Evolutionary conservation across 371 early-diverging fungal species (phyloP), one percentile per base, ranked within the genome.

Genomic region (Mortierella sp.): DNA sequence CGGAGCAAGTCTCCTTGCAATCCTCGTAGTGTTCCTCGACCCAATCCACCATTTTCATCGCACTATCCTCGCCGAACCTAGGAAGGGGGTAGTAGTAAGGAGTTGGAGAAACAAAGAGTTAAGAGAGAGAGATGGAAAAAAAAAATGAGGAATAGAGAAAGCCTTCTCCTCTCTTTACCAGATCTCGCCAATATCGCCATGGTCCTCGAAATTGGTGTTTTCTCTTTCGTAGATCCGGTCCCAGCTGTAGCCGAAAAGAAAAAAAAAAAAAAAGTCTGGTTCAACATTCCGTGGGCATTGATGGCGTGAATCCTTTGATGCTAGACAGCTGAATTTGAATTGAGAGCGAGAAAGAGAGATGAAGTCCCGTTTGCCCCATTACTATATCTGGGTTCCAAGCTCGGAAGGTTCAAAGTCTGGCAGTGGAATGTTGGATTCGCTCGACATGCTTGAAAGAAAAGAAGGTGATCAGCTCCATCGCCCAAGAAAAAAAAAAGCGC

Each of bases 141-240:
- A 14, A n/a, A 26, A 44, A 55, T 7, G 0, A 23, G 21, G 30
- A 30, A 21, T n/a, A 30, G 46, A 7, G 12, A 51, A 47, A 9
- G 15, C 14, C 37, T 59, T 19, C 59, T n/a, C n/a, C 55, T 30
- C 50, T 12, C 18, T 66, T 14, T 80, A 90, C 95, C 95, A 95
- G 25, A 94, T 84, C 77, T 96, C 96, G 43, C 96, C 96, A 81
- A 92, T 92, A 72, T 96, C 97, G 11, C 95, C 94, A 72, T 88
- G 84, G 51, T 93, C 93, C 28, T 89, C 79, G 75, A 90, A 96
- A 81, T 95, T 95, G 68, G 60, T 79, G 50, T 94, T 86, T 74
- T 96, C 97, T 18, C 89, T 85, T 57, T 89, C 86, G 70, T 96
- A 96, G 16, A 92, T 88, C 14, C 84, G 81, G 80, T 96, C 94